A percentile compares a stretch with the other conserved stretches of the same genome.
Evolutionary conservation across 257 asterid genomes (phyloP).

Genomic region (Penstemon eatonii): DNA sequence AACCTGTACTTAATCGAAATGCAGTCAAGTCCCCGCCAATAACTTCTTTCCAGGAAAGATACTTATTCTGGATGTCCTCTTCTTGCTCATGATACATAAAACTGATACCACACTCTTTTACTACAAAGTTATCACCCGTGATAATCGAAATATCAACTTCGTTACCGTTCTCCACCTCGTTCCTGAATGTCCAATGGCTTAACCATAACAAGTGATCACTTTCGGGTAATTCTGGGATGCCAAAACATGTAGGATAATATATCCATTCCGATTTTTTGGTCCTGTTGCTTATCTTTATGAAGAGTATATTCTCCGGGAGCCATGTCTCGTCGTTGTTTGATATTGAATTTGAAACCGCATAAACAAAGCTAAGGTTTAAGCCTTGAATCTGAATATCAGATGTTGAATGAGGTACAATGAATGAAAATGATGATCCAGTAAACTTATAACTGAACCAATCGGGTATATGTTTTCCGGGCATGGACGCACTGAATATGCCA

Average conservation of each 20-base stretch:
- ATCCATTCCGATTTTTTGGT: neutral
- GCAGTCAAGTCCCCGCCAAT: neutral
- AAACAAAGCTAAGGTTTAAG: neutral
- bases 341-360: neutral
- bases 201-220: neutral
- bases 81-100: neutral
- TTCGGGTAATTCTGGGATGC: neutral
- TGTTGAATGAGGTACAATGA: neutral
- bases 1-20: neutral
- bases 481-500: neutral
- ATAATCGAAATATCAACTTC: neutral
- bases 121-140: neutral
- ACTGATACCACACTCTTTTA: neutral
- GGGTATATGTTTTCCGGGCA: neutral
- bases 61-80: neutral
- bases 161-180: neutral
- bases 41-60: neutral
- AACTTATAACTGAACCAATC: neutral
- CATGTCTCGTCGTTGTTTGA: neutral
- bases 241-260: neutral
- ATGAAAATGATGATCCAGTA: neutral
- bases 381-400: neutral
- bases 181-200: neutral
- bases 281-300: neutral
- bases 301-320: neutral